Conservation (phyloP, 2,329 filamentous ascomycete species). For the Calonectria honghensis region DNA sequence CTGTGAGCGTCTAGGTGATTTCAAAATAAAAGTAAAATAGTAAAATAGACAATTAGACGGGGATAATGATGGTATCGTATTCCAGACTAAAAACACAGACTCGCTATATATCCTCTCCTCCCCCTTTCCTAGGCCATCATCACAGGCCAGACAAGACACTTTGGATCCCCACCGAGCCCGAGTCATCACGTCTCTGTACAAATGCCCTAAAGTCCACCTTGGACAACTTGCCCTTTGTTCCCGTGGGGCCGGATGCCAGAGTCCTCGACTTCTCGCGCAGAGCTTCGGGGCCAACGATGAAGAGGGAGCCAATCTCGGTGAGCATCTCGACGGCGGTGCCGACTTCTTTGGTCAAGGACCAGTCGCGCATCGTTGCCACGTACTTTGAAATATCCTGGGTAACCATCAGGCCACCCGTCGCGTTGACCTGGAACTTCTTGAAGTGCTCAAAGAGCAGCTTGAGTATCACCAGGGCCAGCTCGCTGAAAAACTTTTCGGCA, state of each 20-base stretch:
- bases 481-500: conserved; percentile 86
- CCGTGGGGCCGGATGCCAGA: conserved; percentile 66
- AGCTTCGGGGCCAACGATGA: conserved; percentile 91
- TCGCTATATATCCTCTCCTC: conserved; percentile 34
- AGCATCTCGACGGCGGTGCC: conserved; percentile 86
- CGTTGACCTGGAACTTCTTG: conserved; percentile 94
- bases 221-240: conserved; percentile 72
- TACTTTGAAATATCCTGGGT: conserved; percentile 98
- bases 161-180: conserved; percentile 86
- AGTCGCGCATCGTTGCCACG: conserved; percentile 87
- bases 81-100: conserved; percentile 40
- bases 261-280: conserved; percentile 81
- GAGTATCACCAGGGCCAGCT: conserved; percentile 87
- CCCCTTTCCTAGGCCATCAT: conserved; percentile 35
- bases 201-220: conserved; percentile 88
- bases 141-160: conserved; percentile 81
- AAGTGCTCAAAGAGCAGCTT: conserved; percentile 91
- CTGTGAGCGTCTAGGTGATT: conserved; percentile 50
- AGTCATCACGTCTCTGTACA: conserved; percentile 90
- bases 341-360: conserved; percentile 83
- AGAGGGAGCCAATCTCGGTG: conserved; percentile 94
- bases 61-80: conserved; percentile 53
- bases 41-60: conserved; percentile 7
- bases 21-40: neutral
- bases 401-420: conserved; percentile 94